Evolutionary conservation across 805 yeast genomes (phyloP).

Genomic region (Grigorovia jiainica): DNA sequence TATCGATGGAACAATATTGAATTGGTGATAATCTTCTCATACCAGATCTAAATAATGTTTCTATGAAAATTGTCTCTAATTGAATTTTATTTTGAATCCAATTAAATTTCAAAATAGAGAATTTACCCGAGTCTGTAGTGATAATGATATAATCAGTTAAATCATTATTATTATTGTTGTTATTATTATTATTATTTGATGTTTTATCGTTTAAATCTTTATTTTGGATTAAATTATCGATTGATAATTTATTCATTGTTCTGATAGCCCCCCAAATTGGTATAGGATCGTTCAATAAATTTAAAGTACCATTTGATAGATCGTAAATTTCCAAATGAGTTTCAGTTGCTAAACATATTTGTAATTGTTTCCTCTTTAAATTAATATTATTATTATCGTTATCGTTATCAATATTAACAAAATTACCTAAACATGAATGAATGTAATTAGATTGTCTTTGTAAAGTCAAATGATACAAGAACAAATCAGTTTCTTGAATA

Average conservation of each 20-base stretch:
- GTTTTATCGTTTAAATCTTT: too few relatives aligned
- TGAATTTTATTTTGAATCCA: slow-evolving; percentile 26
- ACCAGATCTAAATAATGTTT: slow-evolving; percentile 67
- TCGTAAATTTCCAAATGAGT: slow-evolving; percentile 30
- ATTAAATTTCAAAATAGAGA: slow-evolving; percentile 32
- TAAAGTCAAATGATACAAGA: slow-evolving; percentile 62
- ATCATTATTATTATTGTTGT: slow-evolving; percentile 45
- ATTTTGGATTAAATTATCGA: too few relatives aligned
- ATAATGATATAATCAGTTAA: slow-evolving; percentile 50
- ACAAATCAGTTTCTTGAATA: slow-evolving; percentile 11
- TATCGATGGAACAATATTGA: slow-evolving; percentile 58
- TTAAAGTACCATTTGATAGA: slow-evolving; percentile 46
- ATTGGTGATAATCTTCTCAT: slow-evolving; percentile 71
- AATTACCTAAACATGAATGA: slow-evolving; percentile 57
- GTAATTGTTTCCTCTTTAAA: slow-evolving; percentile 11
- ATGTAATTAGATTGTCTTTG: slow-evolving; percentile 46
- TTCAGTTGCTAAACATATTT: slow-evolving; percentile 27
- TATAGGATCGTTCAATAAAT: slow-evolving; percentile 30
- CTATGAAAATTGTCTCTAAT: slow-evolving; percentile 35
- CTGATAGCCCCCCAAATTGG: slow-evolving; percentile 46
- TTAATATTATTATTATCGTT: neutral
- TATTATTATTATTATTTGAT: too few relatives aligned
- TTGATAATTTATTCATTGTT: slow-evolving; percentile 26
- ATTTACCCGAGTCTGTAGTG: slow-evolving; percentile 72
- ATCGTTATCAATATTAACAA: slow-evolving; percentile 33